Base-by-base conservation (phyloP, 2,329 filamentous ascomycete genomes). In the Ustilaginoidea virens region DNA sequence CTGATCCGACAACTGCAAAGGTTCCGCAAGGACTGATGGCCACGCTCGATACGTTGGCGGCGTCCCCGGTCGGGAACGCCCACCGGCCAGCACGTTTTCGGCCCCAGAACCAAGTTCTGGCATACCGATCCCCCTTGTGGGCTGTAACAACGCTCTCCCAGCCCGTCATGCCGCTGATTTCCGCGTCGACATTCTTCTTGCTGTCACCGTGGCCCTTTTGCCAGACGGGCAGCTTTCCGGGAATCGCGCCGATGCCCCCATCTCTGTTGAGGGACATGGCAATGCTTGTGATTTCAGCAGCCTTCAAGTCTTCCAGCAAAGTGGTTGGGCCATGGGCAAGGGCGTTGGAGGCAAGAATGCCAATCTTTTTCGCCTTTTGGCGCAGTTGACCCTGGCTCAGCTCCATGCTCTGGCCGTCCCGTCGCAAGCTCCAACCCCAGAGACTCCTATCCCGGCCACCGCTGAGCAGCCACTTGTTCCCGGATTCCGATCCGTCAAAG, bases 71-170 rank as follows among this genome's bases (percentile, higher is more conserved):
- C 39, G 80, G 74, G 41, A 98, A 82, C 1, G 80, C 78, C 90
- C 90, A 98, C 37, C 90, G 69, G 8, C 90, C 90, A 27, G 90
- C 86, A 43, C 79, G 75, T 55, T 92, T 94, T 32, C 83, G 76
- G 5, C 87, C 90, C 86, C 90, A 96, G 55, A 94, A 94, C 90
- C 90, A 98, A 2, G 90, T 96, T 30, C 90, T 73, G 12, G 85
- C 90, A 46, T 71, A 80, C 25, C 74, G 68, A 45, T 96, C 87
- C 29, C 78, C 73, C 45, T 77, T 77, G 48, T 98, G 92, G 7
- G 85, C 87, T 4, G 90, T 98, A 2, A 98, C 72, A 5, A 98
- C 75, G 46, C 87, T 94, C 52, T 98, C 92, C 90, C 90, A 98
- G 1, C 90, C 90, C 3, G 86, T 93, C 60, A 74, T 74, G 27